Percentiles rank a stretch among this genome's conserved stretches.
Evolutionary conservation across 495 filamentous ascomycete species (phyloP).

Genomic region (Rhypophila decipiens): DNA sequence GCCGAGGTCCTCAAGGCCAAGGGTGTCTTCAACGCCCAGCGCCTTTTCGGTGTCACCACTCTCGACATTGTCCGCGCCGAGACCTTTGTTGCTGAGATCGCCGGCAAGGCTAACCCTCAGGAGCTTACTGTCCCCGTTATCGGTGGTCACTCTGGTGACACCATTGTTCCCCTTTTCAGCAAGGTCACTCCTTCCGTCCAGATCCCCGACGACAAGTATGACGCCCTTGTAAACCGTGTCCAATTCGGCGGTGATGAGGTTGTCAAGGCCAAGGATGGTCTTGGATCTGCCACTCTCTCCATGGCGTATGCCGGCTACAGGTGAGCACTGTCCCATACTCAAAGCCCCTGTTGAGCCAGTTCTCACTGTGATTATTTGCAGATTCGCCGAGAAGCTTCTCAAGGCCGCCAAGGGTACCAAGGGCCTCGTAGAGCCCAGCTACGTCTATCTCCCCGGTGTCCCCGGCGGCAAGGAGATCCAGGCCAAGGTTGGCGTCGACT

Average conservation of each 20-base stretch:
- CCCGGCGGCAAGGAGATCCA: slow-evolving; percentile 76
- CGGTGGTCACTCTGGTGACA: slow-evolving; percentile 95
- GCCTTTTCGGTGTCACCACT: slow-evolving; percentile 95
- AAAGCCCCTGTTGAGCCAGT: background rate
- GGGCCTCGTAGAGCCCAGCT: slow-evolving; percentile 89
- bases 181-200: slow-evolving; percentile 70
- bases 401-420: slow-evolving; percentile 82
- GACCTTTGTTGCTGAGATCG: slow-evolving; percentile 86
- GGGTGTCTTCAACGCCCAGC: slow-evolving; percentile 86
- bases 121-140: slow-evolving; percentile 84
- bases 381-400: slow-evolving; percentile 88
- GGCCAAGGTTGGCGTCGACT: slow-evolving; percentile 79
- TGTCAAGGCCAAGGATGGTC: slow-evolving; percentile 94
- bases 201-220: slow-evolving; percentile 81
- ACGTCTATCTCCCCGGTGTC: slow-evolving; percentile 87
- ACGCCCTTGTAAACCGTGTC: slow-evolving; percentile 81
- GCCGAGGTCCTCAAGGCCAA: slow-evolving; percentile 92
- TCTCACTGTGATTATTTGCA: slow-evolving; percentile 22
- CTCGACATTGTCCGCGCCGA: slow-evolving; percentile 96
- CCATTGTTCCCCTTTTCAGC: slow-evolving; percentile 96
- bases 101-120: slow-evolving; percentile 72
- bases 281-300: slow-evolving; percentile 89
- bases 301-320: slow-evolving; percentile 97
- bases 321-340: slow-evolving; percentile 35
- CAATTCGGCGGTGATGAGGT: slow-evolving; percentile 99